Percentiles rank a stretch among this genome's conserved stretches.
Conservation (phyloP, 2,329 filamentous ascomycete genomes). For the Sporothrix variecibatus region DNA sequence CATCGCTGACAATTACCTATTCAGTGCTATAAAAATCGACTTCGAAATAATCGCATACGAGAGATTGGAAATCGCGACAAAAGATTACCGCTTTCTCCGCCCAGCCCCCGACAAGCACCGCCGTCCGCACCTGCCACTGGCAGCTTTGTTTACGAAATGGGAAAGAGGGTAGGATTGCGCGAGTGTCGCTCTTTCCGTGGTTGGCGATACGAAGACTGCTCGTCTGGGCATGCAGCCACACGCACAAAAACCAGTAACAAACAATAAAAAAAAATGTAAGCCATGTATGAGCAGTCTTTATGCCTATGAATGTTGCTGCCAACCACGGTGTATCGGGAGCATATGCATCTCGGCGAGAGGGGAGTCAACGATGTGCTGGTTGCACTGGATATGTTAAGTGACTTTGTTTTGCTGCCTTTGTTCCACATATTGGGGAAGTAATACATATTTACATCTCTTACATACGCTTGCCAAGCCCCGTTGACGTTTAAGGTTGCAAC, state of each 20-base stretch:
- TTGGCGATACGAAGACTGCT: background rate
- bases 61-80: background rate
- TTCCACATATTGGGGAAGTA: background rate
- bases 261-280: background rate
- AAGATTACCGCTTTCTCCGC: background rate
- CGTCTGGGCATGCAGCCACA: background rate
- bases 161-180: background rate
- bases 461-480: background rate
- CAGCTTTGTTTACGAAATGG: background rate
- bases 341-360: background rate
- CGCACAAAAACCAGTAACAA: background rate
- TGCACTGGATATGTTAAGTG: background rate
- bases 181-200: constrained; percentile 1
- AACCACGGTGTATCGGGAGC: background rate
- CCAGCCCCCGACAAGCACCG: background rate
- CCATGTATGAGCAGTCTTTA: background rate
- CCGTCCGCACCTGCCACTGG: background rate
- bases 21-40: background rate
- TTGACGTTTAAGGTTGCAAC: background rate
- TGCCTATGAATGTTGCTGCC: background rate
- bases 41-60: background rate
- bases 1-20: background rate
- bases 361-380: background rate
- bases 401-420: background rate
- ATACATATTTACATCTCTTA: background rate